phyloP scores from a whole-genome alignment of 257 asterid species.

The Perilla frutescens region DNA sequence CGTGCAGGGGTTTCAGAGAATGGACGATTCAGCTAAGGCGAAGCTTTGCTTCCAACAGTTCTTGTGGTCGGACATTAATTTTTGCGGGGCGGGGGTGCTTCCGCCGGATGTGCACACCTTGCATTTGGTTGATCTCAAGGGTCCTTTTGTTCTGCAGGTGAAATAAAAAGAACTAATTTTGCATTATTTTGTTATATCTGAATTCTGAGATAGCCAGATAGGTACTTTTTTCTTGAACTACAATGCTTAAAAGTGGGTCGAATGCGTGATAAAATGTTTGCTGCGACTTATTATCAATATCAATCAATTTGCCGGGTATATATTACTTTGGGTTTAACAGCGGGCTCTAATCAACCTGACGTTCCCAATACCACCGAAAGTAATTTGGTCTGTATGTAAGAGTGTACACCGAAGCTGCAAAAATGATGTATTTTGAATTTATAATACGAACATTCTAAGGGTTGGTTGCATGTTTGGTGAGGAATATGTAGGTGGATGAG shows the following conservation, averaged over 20 bases:
- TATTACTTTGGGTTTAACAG: neutral
- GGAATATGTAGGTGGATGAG: slow-evolving; percentile 81
- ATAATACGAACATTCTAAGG: slow-evolving; percentile 6
- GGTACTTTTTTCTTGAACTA: neutral
- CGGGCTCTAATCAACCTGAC: neutral
- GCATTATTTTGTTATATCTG: neutral
- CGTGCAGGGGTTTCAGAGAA: slow-evolving; percentile 52
- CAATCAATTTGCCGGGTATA: neutral
- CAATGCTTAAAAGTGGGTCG: neutral
- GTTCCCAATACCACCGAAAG: neutral
- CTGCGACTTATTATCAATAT: neutral
- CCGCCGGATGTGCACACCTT: slow-evolving; percentile 62
- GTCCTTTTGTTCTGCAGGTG: slow-evolving; percentile 97
- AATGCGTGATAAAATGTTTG: neutral
- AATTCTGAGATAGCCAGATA: too few relatives aligned
- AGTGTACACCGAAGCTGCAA: neutral
- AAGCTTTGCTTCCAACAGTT: slow-evolving; percentile 83
- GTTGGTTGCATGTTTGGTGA: slow-evolving; percentile 28
- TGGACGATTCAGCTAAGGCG: slow-evolving; percentile 67
- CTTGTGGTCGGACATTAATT: slow-evolving; percentile 78
- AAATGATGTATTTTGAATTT: slow-evolving; percentile 10
- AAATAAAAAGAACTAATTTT: slow-evolving; percentile 5
- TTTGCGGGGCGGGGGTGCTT: slow-evolving; percentile 77
- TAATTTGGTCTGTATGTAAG: slow-evolving; percentile 2
- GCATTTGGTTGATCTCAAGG: slow-evolving; percentile 78